These are phyloP conservation scores for Schrenkiella parvula DNA, from an alignment of 345 rosid species.

Conservation along the genomic window DNA sequence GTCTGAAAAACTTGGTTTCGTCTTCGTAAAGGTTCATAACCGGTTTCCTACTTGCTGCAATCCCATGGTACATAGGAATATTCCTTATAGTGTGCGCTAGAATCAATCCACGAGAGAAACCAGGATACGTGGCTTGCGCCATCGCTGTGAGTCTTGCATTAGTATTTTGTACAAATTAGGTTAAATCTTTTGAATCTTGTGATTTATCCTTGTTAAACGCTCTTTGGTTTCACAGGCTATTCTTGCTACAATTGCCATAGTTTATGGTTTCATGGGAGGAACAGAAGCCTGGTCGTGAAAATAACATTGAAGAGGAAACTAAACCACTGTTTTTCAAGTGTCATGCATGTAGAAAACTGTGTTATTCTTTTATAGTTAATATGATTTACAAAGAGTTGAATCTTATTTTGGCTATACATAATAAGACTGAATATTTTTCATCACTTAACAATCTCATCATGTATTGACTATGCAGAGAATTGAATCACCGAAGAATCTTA, in stretches of 20 bases:
- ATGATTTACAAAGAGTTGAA: no score
- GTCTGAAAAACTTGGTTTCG: not conserved
- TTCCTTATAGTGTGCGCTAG: constrained; percentile 47
- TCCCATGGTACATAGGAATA: constrained; percentile 87
- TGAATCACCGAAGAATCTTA: no score
- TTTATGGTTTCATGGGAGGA: constrained; percentile 16
- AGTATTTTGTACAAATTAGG: not conserved
- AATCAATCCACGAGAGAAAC: constrained; percentile 65
- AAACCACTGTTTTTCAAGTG: not conserved
- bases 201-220: not conserved
- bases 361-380: not conserved
- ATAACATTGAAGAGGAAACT: not conserved
- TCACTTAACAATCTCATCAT: not conserved
- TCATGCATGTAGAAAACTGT: not conserved
- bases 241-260: constrained; percentile 23
- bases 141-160: constrained; percentile 55
- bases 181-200: not conserved
- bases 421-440: not conserved
- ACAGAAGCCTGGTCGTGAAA: constrained; percentile 19
- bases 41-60: constrained; percentile 69
- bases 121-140: constrained; percentile 79
- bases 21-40: constrained; percentile 57
- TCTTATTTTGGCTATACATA: not conserved
- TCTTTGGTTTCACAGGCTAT: constrained; percentile 4
- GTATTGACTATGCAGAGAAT: no score